Evolutionary conservation across 257 asterid species (phyloP), one percentile per base, ranked within the genome.

Genomic region (Primulina tabacum): DNA sequence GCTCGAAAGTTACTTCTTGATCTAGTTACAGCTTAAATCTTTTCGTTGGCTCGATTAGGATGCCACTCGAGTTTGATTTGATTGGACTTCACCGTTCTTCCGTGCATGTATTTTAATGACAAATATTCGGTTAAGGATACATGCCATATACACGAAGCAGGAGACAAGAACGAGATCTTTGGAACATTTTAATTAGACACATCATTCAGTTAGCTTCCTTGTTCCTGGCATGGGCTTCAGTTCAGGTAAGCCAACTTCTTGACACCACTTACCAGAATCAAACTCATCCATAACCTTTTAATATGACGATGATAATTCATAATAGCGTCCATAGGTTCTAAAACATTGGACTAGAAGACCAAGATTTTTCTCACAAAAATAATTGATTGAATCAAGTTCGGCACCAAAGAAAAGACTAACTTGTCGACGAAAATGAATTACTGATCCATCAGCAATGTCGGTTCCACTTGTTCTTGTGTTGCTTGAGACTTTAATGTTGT

Each of bases 391-490:
- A 71, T 37, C 64, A 76, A 64, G 67, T 60, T 62, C 63, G 61
- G 64, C 70, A 21, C 77, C 9, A 1, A 71, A 47, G 60, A 76
- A 63, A 28, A 62, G 53, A 64, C 65, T 14, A 35, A 37, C 43
- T 63, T 34, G 64, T 47, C 32, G 33, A 63, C 26, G 35, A 40
- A 30, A 64, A 68, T n/a, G 21, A 16, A 77, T 68, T 63, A 69
- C 14, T 62, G 43, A 60, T 71, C 68, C 77, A 68, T 59, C 77
- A 67, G 76, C 75, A 50, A 63, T 9, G 83, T 71, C 50, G 77
- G 78, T 68, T 80, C 92, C 55, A 17, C 79, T 72, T 81, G 79
- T 68, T 88, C 90, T 38, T 74, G 73, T 29, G 67, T 69, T 50
- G 76, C 64, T 75, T 63, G 84, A 65, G 80, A 76, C 85, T 83